Conservation (phyloP, 2,329 filamentous ascomycete species). For the Fusarium euwallaceae region DNA sequence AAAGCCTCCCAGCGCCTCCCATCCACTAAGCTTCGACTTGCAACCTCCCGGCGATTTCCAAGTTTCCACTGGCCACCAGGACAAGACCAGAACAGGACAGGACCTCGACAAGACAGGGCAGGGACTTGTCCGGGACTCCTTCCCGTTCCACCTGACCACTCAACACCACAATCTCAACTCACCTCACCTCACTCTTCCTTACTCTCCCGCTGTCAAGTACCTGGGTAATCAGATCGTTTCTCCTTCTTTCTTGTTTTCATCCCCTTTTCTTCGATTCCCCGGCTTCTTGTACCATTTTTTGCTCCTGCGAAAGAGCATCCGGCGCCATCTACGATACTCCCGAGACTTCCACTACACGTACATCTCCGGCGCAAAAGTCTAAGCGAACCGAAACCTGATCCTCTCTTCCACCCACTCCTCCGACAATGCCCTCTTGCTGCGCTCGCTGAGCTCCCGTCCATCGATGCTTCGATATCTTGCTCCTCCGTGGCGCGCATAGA, state of each 20-base stretch:
- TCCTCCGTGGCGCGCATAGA: slow-evolving; percentile 43
- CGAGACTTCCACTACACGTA: slow-evolving; percentile 22
- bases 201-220: background rate
- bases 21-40: slow-evolving; percentile 33
- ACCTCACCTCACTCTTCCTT: slow-evolving; percentile 17
- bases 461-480: slow-evolving; percentile 43
- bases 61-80: slow-evolving; percentile 21
- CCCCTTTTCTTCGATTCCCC: background rate
- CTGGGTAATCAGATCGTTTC: slow-evolving; percentile 7
- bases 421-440: slow-evolving; percentile 39
- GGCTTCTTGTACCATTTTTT: slow-evolving; percentile 7
- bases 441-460: slow-evolving; percentile 35
- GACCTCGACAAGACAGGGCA: slow-evolving; percentile 25
- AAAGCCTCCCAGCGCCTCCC: slow-evolving; percentile 22
- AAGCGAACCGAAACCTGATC: slow-evolving; percentile 5
- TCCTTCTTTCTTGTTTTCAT: background rate
- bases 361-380: slow-evolving; percentile 19
- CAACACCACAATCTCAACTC: slow-evolving; percentile 33
- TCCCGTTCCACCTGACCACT: slow-evolving; percentile 38
- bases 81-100: background rate
- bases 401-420: slow-evolving; percentile 15
- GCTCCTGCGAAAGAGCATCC: slow-evolving; percentile 9
- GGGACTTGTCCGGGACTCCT: slow-evolving; percentile 33
- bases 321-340: slow-evolving; percentile 28
- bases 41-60: slow-evolving; percentile 35